phyloP scores from a whole-genome alignment of 192 early-diverging fungal genomes.

The Piromyces sp. region DNA sequence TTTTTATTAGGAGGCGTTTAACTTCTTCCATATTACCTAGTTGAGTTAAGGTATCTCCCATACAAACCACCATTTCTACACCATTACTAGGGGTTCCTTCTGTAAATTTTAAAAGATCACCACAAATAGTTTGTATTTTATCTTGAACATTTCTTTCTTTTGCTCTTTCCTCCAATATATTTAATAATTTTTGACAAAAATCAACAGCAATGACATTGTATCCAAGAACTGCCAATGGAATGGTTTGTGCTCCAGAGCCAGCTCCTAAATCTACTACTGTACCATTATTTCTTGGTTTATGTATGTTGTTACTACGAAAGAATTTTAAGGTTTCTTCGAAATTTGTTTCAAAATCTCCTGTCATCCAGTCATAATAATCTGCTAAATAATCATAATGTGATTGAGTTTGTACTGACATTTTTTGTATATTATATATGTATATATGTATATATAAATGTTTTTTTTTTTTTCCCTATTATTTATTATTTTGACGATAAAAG shows the following conservation, averaged over 20 bases:
- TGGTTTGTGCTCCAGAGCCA: conserved; percentile 14
- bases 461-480: not conserved
- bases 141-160: not conserved
- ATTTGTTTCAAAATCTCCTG: conserved; percentile 8
- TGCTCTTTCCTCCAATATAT: conserved; percentile 5
- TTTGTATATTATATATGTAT: not conserved
- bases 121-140: conserved; percentile 1
- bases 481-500: no score
- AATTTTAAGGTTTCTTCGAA: conserved; percentile 1
- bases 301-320: conserved; percentile 1
- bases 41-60: conserved; percentile 18
- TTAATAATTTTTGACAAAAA: conserved; percentile 5
- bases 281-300: not conserved
- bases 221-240: conserved; percentile 6
- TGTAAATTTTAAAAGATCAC: conserved; percentile 11
- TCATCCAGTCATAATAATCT: conserved; percentile 18
- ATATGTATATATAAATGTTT: not conserved
- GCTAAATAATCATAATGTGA: conserved; percentile 2
- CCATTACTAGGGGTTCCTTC: not conserved
- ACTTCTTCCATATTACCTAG: conserved; percentile 10
- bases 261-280: conserved; percentile 13
- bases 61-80: conserved; percentile 12
- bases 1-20: conserved; percentile 3
- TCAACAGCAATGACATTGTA: conserved; percentile 11
- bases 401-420: not conserved